Conservation (phyloP, 164 flowering plant species). For the Euptelea pleiosperma region DNA sequence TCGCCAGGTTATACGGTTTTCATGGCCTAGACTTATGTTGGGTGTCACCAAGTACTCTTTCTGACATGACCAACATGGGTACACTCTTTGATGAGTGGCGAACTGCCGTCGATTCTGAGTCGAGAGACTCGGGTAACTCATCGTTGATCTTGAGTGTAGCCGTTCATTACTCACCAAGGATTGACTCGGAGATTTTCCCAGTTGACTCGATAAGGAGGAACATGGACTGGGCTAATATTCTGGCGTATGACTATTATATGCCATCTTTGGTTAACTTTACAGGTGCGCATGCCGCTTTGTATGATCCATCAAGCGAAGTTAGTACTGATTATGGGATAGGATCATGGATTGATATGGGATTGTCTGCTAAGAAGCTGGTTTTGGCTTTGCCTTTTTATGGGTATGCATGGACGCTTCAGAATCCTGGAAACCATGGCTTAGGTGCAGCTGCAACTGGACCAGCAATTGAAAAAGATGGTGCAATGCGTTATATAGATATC, state of each 20-base stretch:
- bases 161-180: slow-evolving; percentile 10
- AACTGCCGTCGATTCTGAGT: slow-evolving; percentile 26
- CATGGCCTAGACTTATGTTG: slow-evolving; percentile 47
- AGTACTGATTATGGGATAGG: slow-evolving; percentile 31
- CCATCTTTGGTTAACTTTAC: slow-evolving; percentile 20
- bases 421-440: slow-evolving; percentile 16
- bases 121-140: slow-evolving; percentile 11
- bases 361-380: slow-evolving; percentile 25
- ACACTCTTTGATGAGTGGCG: slow-evolving; percentile 41
- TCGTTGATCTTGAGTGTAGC: slow-evolving; percentile 29
- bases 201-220: slow-evolving; percentile 14
- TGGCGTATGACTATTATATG: slow-evolving; percentile 40
- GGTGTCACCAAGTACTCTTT: slow-evolving; percentile 21
- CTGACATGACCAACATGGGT: slow-evolving; percentile 39
- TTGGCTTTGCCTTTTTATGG: slow-evolving; percentile 39
- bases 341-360: slow-evolving; percentile 35
- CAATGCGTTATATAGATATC: slow-evolving; percentile 19
- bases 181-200: slow-evolving; percentile 16
- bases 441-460: slow-evolving; percentile 25
- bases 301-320: slow-evolving; percentile 20
- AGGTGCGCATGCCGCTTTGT: slow-evolving; percentile 33
- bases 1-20: slow-evolving; percentile 33
- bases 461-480: slow-evolving; percentile 15
- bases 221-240: slow-evolving; percentile 45
- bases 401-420: slow-evolving; percentile 31